Evolutionary conservation across 2,329 filamentous ascomycete genomes (phyloP), one percentile per base, ranked within the genome.

Genomic region (Aulographum hederae): DNA sequence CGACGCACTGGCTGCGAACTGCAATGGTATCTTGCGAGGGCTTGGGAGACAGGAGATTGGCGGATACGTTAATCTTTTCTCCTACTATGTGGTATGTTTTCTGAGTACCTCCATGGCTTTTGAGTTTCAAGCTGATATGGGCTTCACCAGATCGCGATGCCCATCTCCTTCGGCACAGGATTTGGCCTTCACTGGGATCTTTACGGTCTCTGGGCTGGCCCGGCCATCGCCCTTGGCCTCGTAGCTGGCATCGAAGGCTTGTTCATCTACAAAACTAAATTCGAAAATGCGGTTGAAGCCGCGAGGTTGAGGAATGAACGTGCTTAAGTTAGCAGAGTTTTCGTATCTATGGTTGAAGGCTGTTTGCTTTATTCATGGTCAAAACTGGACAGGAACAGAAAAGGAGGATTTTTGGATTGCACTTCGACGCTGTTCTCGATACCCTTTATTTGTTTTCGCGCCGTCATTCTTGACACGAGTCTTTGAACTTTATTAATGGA

Each of bases 31-130:
- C 25, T 64, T 95, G 18, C 69, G 89, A 26, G 86, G 86, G 10
- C 68, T 95, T 12, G 89, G 89, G 3, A 71, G 79, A 35, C 86
- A 95, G 53, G 74, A 82, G 39, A 73, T 95, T 34, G 86, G 86
- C 10, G 85, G 86, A 0, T 93, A 86, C 43, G 74, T 85, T 5
- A 91, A 89, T 45, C 56, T 95, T 2, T 69, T 82, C 31, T 75
- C 76, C 15, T 94, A 94, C 57, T 98, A 95, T 52, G 58, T 69
- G 13, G 65, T 51, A 41, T 39, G 48, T 48, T 12, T 14, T 5
- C 11, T 10, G 27, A 8, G 32, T n/a, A 15, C 15, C 18, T 20
- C 18, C 20, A 17, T 18, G 14, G 28, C 8, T 32, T 15, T 6
- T 10, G 16, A 2, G 11, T 13, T 28, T 18, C 5, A 21, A 5